These are phyloP conservation scores for Castanopsis chinensis DNA, from an alignment of 306 rosid species.

Conservation along the genomic window DNA sequence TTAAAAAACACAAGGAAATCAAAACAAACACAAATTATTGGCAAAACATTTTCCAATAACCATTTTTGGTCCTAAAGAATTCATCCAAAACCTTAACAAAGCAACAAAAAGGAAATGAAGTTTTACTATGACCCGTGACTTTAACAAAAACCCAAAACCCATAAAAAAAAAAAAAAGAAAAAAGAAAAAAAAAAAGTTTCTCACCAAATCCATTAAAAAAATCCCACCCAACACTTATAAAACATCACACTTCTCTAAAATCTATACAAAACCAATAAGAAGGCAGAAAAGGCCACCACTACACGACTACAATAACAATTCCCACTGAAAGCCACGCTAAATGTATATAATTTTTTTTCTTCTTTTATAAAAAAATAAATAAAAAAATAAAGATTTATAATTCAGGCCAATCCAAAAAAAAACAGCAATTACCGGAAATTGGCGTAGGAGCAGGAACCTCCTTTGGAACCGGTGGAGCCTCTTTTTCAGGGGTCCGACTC, in stretches of 20 bases:
- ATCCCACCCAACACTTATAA: too few relatives aligned
- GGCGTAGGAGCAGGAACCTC: conserved; percentile 59
- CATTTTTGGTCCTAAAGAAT: not conserved
- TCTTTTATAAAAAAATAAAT: too few relatives aligned
- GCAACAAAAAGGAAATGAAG: not conserved
- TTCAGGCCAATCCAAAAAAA: not conserved
- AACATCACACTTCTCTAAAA: too few relatives aligned
- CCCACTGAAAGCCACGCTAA: too few relatives aligned
- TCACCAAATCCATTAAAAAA: too few relatives aligned
- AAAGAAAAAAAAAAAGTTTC: too few relatives aligned
- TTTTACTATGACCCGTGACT: too few relatives aligned
- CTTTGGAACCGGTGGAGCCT: conserved; percentile 26
- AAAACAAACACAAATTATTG: not conserved
- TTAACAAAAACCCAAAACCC: not conserved
- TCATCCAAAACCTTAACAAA: not conserved
- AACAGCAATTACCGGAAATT: conserved; percentile 52
- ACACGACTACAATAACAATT: too few relatives aligned
- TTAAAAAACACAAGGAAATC: conserved; percentile 15
- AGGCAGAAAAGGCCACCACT: too few relatives aligned
- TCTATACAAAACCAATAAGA: too few relatives aligned
- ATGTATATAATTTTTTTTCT: too few relatives aligned
- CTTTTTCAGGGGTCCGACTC: conserved; percentile 49
- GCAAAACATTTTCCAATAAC: not conserved
- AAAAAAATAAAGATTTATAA: not conserved
- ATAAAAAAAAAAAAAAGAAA: too few relatives aligned